These are phyloP conservation scores for Mikania micrantha DNA, from an alignment of 129 eudicot species.

Conservation along the genomic window DNA sequence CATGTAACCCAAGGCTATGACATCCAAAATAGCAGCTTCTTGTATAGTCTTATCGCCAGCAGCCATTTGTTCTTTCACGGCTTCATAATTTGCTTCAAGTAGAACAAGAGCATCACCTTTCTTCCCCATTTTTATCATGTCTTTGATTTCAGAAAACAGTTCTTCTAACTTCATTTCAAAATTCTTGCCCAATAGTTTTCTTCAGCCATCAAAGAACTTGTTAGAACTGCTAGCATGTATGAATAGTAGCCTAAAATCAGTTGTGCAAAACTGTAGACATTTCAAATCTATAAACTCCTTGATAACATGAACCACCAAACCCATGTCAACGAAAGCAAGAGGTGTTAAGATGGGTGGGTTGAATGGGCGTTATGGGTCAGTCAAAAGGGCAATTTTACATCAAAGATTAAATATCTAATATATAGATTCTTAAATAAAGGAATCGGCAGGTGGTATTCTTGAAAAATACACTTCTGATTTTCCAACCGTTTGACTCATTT, in stretches of 20 bases:
- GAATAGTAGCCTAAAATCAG: conserved; percentile 12
- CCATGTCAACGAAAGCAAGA: neutral
- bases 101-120: conserved; percentile 55
- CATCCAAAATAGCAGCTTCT: conserved; percentile 81
- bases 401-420: neutral
- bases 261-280: conserved; percentile 1
- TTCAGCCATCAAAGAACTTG: conserved; percentile 22
- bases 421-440: neutral
- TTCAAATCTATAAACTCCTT: neutral
- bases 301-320: neutral
- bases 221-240: conserved; percentile 26
- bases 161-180: conserved; percentile 59
- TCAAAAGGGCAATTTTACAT: neutral
- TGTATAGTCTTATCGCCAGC: conserved; percentile 51
- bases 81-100: conserved; percentile 77
- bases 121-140: conserved; percentile 54
- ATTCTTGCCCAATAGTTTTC: conserved; percentile 36
- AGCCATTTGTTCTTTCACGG: conserved; percentile 61
- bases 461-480: neutral
- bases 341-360: neutral
- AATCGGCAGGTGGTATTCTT: neutral
- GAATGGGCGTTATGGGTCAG: neutral
- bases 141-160: conserved; percentile 65
- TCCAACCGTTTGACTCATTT: neutral
- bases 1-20: conserved; percentile 73